Base-by-base conservation (phyloP, 305 asterid species). In the Fraxinus floribunda region DNA sequence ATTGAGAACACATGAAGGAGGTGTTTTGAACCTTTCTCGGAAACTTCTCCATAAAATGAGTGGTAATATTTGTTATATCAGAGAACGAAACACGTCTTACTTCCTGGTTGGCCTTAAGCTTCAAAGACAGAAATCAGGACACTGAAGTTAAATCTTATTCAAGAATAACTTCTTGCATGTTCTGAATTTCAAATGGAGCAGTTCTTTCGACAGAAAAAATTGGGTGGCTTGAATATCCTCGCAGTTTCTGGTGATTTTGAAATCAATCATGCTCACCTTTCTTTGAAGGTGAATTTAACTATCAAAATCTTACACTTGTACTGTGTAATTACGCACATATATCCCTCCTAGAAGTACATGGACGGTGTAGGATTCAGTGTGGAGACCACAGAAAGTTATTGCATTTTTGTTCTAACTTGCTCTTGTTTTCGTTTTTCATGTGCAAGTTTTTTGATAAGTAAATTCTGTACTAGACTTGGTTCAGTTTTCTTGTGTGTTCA, bases 41-140 rank as follows among this genome's bases (percentile, higher is more conserved):
- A 88, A 86, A 82, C 84, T 90, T 71, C 80, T 90, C 7, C 86
- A 78, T 57, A 80, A 77, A 89, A 93, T 93, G 97, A 90, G 89
- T 3, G 92, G 93, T 22, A 80, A 62, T n/a, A 92, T 91, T 16
- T 80, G 78, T 7, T 93, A 93, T 83, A 52, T 81, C 34, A 84
- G 90, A 86, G 94, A 91, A 70, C 83, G 85, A 64, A 75, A 72
- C 18, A 79, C 36, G 41, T 88, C 91, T 82, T 88, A 84, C 84
- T 93, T 93, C 80, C 82, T 80, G 9, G 77, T 90, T 8, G 91
- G 90, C 7, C 76, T 93, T 34, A 84, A 89, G 49, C 87, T 91
- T 64, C 72, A 62, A 83, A 78, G 83, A 9, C 22, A 9, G 57
- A 87, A 82, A 71, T 80, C 88, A 75, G 80, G 82, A 22, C 62